Evolutionary conservation across 2,329 filamentous ascomycete genomes (phyloP).

Genomic region (Didymosphaeria variabile): DNA sequence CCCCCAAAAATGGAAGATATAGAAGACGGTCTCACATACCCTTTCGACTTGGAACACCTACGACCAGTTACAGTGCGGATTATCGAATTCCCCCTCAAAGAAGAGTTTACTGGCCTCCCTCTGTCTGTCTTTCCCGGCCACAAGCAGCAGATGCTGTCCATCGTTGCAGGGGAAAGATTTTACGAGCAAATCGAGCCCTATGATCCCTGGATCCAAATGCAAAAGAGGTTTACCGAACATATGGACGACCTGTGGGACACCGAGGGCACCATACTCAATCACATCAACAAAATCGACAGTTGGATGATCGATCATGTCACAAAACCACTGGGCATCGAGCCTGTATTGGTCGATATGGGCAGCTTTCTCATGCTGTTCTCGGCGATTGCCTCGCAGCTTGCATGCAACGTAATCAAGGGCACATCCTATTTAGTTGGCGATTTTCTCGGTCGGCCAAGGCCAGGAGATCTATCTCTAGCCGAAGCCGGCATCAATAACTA

Average conservation of each 20-base stretch:
- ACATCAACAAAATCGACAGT: not conserved
- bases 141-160: not conserved
- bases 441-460: not conserved
- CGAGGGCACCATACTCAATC: not conserved
- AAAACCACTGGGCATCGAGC: not conserved
- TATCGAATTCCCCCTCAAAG: not conserved
- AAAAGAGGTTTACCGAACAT: not conserved
- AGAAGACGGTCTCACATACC: not conserved
- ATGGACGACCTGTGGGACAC: not conserved
- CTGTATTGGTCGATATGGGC: not conserved
- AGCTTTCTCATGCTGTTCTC: not conserved
- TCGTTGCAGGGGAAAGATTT: not conserved
- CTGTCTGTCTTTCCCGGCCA: not conserved
- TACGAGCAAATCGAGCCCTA: not conserved
- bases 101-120: not conserved
- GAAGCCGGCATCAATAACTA: not conserved
- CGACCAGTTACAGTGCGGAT: not conserved
- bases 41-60: not conserved
- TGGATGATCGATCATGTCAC: not conserved
- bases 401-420: not conserved
- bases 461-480: not conserved
- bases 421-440: not conserved
- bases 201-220: not conserved
- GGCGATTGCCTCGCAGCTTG: not conserved
- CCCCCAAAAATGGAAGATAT: not conserved